Evolutionary conservation across 2,329 filamentous ascomycete genomes (phyloP), one percentile per base, ranked within the genome.

Genomic region (Sarocladium kiliense): DNA sequence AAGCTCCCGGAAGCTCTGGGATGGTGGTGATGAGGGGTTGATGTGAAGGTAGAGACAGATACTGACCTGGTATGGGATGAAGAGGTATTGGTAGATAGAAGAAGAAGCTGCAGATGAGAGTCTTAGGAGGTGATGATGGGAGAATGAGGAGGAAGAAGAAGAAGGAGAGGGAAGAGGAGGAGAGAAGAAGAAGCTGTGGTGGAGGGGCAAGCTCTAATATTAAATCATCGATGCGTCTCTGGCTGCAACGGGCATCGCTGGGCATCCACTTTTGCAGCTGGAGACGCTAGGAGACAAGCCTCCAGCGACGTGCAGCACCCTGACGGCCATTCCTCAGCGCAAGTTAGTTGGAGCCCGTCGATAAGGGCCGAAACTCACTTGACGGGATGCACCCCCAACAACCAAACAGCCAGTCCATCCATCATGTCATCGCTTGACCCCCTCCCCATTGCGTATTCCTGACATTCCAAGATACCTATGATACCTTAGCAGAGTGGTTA

Each of bases 1-100:
- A 59, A 55, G 54, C 26, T 39, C 21, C 19, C 36, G 26, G 53
- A 44, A 54, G 53, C 53, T 54, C 36, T 44, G 53, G 53, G 47
- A 34, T n/a, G 19, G 18, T 44, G 56, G 45, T 21, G 37, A 53
- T 41, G 54, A 53, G 23, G 50, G 39, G 53, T n/a, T 21, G 53
- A 26, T 44, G 39, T n/a, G 26, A 57, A 54, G 54, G 55, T 54
- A 57, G 47, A 50, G 44, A 34, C n/a, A 9, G 18, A 19, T 18
- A 51, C 47, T 36, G 47, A 51, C 47, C 47, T 51, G 47, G n/a
- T 47, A 9, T 47, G 44, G 25, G 44, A 44, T 44, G 41, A 23
- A 47, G 25, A 39, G 25, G n/a, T 36, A 21, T 6, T 3, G n/a
- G 26, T 36, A n/a, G 34, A 23, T 11, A 23, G 26, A 12, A 51